Base-by-base conservation (phyloP, 805 yeast species). In the Vanderwaltozyma polyspora region DNA sequence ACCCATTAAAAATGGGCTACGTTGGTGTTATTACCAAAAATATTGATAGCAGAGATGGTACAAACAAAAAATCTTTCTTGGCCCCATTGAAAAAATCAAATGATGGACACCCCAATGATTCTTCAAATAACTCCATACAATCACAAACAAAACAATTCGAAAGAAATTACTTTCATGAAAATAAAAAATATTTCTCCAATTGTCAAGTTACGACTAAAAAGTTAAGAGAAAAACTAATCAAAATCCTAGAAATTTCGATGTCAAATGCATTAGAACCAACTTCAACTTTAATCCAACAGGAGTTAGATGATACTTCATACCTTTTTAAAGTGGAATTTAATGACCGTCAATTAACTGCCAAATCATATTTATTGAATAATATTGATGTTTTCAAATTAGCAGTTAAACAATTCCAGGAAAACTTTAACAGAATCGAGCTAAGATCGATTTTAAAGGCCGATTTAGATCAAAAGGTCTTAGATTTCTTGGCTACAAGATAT, bases 11-110 rank as follows among this genome's bases (percentile, higher is more conserved):
- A 48, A 83, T 91, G 94, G 99, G 99, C 0, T 91, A 91, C 54
- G 97, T 91, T 15, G 99, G 99, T 37, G 97, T 93, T n/a, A 79
- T 93, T 14, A 83, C 96, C 2, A 81, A 75, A 44, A 70, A 82
- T 0, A 94, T 24, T 11, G 13, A 30, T 7, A 36, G 35, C 71
- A 37, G 64, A 79, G 41, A 63, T 63, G 5, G 13, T 14, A 12
- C 28, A 25, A 21, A 8, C 23, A 21, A 21, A 21, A 19, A 18
- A 5, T 19, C 35, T 19, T 28, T 28, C n/a, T 19, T 28, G 19
- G 19, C 13, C 5, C 27, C 36, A 19, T 11, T 34, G 2, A 19
- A 28, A 9, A 21, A 21, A 10, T 57, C 72, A 2, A 74, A 80
- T 1, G 68, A 72, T 28, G 10, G 10, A 8, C 23, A 21, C 7